Percentiles rank a stretch among this genome's conserved stretches.
These are phyloP conservation scores for Naganishia albida DNA, from an alignment of 1,284 basidiomycete species.

Conservation along the genomic window DNA sequence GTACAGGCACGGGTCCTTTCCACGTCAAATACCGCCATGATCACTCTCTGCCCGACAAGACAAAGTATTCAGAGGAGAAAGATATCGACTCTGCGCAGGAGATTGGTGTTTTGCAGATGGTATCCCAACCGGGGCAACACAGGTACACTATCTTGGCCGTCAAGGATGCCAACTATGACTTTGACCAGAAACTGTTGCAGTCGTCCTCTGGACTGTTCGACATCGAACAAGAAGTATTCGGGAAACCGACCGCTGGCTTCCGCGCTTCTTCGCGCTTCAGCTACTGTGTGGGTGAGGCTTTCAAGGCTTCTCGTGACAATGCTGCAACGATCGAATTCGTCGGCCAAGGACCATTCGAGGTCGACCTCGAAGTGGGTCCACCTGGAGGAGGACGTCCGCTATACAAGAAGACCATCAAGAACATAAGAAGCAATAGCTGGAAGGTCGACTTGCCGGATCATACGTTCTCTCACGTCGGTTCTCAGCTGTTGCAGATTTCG, in stretches of 20 bases:
- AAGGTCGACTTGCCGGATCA: conserved; percentile 71
- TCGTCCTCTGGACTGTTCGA: conserved; percentile 57
- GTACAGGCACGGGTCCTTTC: conserved; percentile 74
- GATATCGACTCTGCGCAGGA: conserved; percentile 70
- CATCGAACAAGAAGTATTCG: conserved; percentile 81
- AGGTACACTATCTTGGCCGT: conserved; percentile 86
- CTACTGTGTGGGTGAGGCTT: conserved; percentile 71
- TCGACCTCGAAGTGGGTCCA: conserved; percentile 65
- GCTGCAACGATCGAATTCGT: conserved; percentile 68
- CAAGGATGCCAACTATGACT: conserved; percentile 80
- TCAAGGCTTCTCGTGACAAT: conserved; percentile 48
- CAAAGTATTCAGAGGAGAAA: conserved; percentile 69
- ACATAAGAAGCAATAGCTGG: conserved; percentile 67
- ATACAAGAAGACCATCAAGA: conserved; percentile 62
- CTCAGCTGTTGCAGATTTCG: conserved; percentile 75
- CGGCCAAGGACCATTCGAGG: conserved; percentile 84
- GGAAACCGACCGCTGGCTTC: conserved; percentile 75
- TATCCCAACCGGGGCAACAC: conserved; percentile 73
- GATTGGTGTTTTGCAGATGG: conserved; percentile 79
- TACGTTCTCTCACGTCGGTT: conserved; percentile 72
- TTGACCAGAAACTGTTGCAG: conserved; percentile 61
- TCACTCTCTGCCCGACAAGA: conserved; percentile 17
- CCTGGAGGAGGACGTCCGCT: conserved; percentile 65
- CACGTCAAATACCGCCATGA: conserved; percentile 62
- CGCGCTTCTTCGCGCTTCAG: conserved; percentile 65